A percentile compares a stretch with the other conserved stretches of the same genome.
Evolutionary conservation across 192 early-diverging fungal species (phyloP).

Genomic region (Ambispora gerdemannii): DNA sequence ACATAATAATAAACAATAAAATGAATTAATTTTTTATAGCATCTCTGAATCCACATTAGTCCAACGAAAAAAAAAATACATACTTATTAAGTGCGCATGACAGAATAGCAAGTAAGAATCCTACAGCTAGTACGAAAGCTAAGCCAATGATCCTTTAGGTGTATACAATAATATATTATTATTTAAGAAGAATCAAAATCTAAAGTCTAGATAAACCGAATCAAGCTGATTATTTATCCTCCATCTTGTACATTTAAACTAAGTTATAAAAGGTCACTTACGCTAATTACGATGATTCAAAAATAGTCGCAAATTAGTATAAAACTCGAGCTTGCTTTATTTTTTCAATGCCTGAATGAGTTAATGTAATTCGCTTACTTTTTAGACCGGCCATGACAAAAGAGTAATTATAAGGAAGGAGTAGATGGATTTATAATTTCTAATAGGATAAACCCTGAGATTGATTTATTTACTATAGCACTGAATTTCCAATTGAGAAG

Average conservation of each 20-base stretch:
- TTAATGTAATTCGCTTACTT: slow-evolving; percentile 25
- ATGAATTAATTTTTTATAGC: not conserved
- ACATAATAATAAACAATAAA: slow-evolving; percentile 12
- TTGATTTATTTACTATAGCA: no score
- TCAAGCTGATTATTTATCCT: not conserved
- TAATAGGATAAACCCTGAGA: no score
- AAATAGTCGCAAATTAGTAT: not conserved
- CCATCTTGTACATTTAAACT: not conserved
- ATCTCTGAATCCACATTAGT: not conserved
- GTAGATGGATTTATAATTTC: no score
- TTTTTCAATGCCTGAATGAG: no score
- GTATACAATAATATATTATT: not conserved
- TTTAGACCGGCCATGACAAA: slow-evolving; percentile 31
- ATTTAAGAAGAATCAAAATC: not conserved
- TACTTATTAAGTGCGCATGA: slow-evolving; percentile 91
- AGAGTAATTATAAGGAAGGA: no score
- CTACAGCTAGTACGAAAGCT: slow-evolving; percentile 86
- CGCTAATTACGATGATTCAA: slow-evolving; percentile 9
- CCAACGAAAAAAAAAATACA: slow-evolving; percentile 8
- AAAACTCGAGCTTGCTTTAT: no score
- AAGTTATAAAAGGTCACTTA: not conserved
- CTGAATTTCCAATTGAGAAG: no score
- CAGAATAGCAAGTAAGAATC: slow-evolving; percentile 90
- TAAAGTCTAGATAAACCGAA: not conserved
- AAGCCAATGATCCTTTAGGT: slow-evolving; percentile 84